Conservation (phyloP, 306 rosid genomes). For the Oxytropis ochrocephala region DNA sequence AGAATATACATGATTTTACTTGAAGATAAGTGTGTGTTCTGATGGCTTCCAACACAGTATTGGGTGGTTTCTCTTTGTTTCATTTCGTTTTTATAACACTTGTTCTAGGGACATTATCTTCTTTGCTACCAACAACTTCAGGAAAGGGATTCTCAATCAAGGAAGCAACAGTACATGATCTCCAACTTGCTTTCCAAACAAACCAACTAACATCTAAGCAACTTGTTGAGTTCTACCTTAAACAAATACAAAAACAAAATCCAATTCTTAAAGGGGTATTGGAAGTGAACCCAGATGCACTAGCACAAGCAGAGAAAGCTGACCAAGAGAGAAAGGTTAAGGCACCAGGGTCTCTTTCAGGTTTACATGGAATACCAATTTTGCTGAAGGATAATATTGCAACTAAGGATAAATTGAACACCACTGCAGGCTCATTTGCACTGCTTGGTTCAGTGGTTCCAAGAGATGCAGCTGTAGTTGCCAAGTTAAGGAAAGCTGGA, state of each 20-base stretch:
- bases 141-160: conserved; percentile 22
- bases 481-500: conserved; percentile 54
- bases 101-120: background rate
- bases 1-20: too few relatives aligned
- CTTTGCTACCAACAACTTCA: background rate
- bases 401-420: conserved; percentile 61
- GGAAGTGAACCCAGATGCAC: conserved; percentile 62
- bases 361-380: conserved; percentile 59
- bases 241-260: conserved; percentile 33
- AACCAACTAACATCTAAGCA: conserved; percentile 49
- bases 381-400: conserved; percentile 62
- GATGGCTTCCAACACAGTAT: background rate
- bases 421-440: conserved; percentile 61
- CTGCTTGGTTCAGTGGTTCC: conserved; percentile 55
- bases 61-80: background rate
- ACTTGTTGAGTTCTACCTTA: conserved; percentile 52
- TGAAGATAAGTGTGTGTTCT: background rate
- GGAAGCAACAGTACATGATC: conserved; percentile 48
- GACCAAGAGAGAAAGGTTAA: conserved; percentile 27
- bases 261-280: conserved; percentile 36
- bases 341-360: conserved; percentile 1
- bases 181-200: conserved; percentile 44
- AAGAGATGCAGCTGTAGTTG: conserved; percentile 58
- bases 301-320: conserved; percentile 42
- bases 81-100: background rate